phyloP scores from a whole-genome alignment of 2,329 filamentous ascomycete species.

The Arachnomyces sp. region DNA sequence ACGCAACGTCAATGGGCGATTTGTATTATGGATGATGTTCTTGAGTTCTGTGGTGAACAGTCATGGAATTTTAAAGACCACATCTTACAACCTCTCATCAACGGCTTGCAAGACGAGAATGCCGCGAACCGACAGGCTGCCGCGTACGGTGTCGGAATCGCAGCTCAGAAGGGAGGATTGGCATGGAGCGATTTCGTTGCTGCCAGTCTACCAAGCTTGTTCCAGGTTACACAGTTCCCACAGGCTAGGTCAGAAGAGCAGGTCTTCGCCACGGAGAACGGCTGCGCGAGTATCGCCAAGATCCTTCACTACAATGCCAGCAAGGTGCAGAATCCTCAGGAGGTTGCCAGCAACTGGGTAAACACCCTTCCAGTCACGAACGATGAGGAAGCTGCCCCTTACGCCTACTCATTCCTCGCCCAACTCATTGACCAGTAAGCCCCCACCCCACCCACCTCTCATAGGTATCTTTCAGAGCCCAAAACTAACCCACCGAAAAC shows the following conservation, averaged over 20 bases:
- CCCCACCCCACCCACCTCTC: background rate
- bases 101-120: constrained; percentile 75
- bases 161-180: constrained; percentile 81
- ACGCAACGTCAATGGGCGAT: constrained; percentile 98
- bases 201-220: constrained; percentile 68
- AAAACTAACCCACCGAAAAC: constrained; percentile 12
- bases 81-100: constrained; percentile 77
- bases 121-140: constrained; percentile 92
- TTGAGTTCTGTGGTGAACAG: constrained; percentile 89
- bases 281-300: constrained; percentile 92
- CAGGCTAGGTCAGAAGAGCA: constrained; percentile 86
- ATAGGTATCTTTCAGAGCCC: constrained; percentile 3
- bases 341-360: constrained; percentile 76
- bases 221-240: constrained; percentile 71
- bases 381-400: constrained; percentile 94
- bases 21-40: constrained; percentile 95
- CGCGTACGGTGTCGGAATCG: constrained; percentile 90
- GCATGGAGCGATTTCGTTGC: constrained; percentile 83
- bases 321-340: constrained; percentile 66
- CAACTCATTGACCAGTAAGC: constrained; percentile 90
- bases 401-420: constrained; percentile 85
- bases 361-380: constrained; percentile 85
- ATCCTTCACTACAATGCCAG: constrained; percentile 81
- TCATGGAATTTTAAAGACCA: constrained; percentile 79
- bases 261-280: constrained; percentile 95